These are phyloP conservation scores for Aspergillus fumigatus DNA, from an alignment of 2,329 filamentous ascomycete genomes.

Conservation along the genomic window DNA sequence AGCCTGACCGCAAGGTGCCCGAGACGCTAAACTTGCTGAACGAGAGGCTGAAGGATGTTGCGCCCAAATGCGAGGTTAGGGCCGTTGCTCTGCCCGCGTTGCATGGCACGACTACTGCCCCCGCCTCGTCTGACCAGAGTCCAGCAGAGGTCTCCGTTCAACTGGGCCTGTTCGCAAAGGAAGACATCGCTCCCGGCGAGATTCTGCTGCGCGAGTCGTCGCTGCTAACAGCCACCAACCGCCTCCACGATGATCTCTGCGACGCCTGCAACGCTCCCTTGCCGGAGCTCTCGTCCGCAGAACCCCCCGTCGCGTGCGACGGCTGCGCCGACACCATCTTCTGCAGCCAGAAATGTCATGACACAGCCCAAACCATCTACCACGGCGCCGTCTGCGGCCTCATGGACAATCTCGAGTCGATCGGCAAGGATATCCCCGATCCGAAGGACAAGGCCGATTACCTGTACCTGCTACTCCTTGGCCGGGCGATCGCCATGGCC, in stretches of 20 bases:
- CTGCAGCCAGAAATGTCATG: constrained; percentile 54
- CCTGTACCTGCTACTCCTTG: constrained; percentile 56
- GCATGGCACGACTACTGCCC: constrained; percentile 31
- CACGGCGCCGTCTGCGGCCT: constrained; percentile 57
- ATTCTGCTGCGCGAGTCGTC: constrained; percentile 76
- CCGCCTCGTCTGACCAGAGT: constrained; percentile 4
- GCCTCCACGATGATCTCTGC: constrained; percentile 79
- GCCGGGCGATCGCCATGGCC: constrained; percentile 58
- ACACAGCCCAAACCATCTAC: constrained; percentile 52
- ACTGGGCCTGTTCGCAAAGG: constrained; percentile 82
- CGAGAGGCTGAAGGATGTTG: constrained; percentile 60
- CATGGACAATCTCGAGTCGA: constrained; percentile 49
- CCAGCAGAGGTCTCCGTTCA: constrained; percentile 55
- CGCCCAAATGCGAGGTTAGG: constrained; percentile 76
- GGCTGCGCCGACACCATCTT: constrained; percentile 58
- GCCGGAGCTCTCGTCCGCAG: constrained; percentile 49
- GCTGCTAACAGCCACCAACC: constrained; percentile 81
- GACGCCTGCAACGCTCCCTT: constrained; percentile 80
- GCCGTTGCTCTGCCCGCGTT: constrained; percentile 72
- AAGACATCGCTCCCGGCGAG: constrained; percentile 73
- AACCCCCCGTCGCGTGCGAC: constrained; percentile 45
- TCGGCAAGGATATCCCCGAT: constrained; percentile 54
- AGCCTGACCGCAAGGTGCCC: constrained; percentile 54
- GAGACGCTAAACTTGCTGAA: constrained; percentile 66
- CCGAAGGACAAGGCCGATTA: constrained; percentile 55